Conservation (phyloP, 345 rosid genomes). For the Citrus maxima region DNA sequence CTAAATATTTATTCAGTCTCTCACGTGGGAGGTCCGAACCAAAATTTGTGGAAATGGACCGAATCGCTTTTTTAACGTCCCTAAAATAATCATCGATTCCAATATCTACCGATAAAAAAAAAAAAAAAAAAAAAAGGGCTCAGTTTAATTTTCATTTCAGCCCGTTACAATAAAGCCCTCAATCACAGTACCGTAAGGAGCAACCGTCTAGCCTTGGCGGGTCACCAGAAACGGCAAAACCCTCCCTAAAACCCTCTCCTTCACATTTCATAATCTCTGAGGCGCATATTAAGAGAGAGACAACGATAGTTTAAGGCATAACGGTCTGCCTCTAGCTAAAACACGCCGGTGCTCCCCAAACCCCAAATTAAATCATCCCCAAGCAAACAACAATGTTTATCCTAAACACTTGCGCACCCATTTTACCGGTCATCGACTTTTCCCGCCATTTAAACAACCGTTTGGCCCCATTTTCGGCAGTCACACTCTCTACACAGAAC, state of each 20-base stretch:
- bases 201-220: background rate
- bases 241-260: background rate
- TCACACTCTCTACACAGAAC: background rate
- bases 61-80: no score
- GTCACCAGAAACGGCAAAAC: background rate
- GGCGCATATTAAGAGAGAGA: background rate
- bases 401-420: constrained; percentile 15
- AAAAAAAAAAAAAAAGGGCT: no score
- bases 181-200: background rate
- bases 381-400: constrained; percentile 13
- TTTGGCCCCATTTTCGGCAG: constrained; percentile 28
- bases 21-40: no score
- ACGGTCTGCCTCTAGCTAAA: background rate
- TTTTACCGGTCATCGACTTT: constrained; percentile 3
- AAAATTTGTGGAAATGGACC: no score
- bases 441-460: background rate
- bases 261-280: background rate
- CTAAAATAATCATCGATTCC: no score
- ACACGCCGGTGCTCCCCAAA: background rate
- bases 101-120: no score
- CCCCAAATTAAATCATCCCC: background rate
- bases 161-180: background rate
- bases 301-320: background rate
- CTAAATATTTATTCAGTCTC: no score
- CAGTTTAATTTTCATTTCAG: no score